Percentiles rank a stretch among this genome's conserved stretches.
Conservation (phyloP, 2,329 filamentous ascomycete genomes). For the Ramularia collo-cygni region DNA sequence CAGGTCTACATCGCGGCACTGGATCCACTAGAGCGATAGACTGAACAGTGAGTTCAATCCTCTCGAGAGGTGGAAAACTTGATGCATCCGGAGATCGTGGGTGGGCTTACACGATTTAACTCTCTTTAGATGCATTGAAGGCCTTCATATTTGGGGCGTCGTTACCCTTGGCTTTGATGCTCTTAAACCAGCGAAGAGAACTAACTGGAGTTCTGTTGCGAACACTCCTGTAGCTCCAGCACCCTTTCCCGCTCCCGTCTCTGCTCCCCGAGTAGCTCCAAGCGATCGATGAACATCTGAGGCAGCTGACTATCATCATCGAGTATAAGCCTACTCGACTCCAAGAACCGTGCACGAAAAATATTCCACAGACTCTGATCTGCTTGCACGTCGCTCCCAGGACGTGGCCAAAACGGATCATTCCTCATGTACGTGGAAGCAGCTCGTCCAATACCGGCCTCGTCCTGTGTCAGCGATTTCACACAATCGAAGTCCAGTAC, state of each 20-base stretch:
- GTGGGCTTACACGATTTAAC: no score
- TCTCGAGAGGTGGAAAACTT: no score
- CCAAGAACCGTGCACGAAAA: conserved; percentile 8
- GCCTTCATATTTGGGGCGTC: no score
- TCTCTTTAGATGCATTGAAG: no score
- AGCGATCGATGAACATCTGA: conserved; percentile 7
- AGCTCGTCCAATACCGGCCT: conserved; percentile 36
- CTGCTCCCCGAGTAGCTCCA: conserved; percentile 8
- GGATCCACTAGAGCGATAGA: no score
- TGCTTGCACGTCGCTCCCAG: conserved; percentile 13
- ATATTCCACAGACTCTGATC: conserved; percentile 11
- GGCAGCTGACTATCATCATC: conserved; percentile 6
- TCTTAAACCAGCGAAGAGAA: no score
- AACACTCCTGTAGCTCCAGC: background rate
- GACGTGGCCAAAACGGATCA: conserved; percentile 47
- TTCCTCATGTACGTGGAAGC: conserved; percentile 43
- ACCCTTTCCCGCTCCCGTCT: background rate
- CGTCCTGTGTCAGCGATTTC: conserved; percentile 44
- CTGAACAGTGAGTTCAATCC: no score
- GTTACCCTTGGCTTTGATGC: no score
- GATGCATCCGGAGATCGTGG: no score
- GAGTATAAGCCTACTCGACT: conserved; percentile 5
- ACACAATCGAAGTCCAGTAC: conserved; percentile 55
- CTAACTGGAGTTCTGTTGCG: no score
- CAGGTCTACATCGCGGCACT: no score